Evolutionary conservation across 306 rosid genomes (phyloP), one percentile per base, ranked within the genome.

Genomic region (Fragaria nilgerrensis): DNA sequence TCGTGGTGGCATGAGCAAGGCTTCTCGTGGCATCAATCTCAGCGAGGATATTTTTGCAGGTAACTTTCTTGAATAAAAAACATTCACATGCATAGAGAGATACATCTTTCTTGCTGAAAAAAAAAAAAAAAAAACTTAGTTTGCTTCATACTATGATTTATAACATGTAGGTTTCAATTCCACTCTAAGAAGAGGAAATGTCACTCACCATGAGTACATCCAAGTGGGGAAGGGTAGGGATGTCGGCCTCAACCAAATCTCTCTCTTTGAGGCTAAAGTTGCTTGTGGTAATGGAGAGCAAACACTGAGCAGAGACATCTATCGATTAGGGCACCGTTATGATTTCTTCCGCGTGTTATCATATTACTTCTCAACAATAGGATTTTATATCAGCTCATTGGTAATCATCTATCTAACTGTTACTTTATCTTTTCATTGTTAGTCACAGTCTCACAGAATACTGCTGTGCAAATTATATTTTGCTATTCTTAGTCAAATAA

Each of bases 21-120:
- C 99, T 82, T 95, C 99, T 75, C 88, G 91, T 76, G 97, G 91
- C 79, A 87, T 95, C 92, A 88, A 95, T 81, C 85, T 95, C 75
- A 95, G 99, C 52, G 99, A 95, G 87, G 99, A 95, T 79, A 95
- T 95, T 78, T 95, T 95, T 92, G 97, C 99, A 23, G 99, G 99
- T 92, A 88, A 63, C 64, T 67, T 80, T 86, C 74, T 75, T 68
- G 56, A 76, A 78, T 53, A 62, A 73, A 73, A 74, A 70, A 52
- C 59, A 53, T 47, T 34, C 68, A 67, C 23, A 9, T 32, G 9
- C n/a, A 23, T 25, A 17, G 14, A 9, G 39, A 19, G 20, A 25
- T 29, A 14, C 39, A 73, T 53, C 68, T 22, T 25, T 34, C n/a
- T 14, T 4, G 2, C 7, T 10, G 47, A 43, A 32, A 32, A 32